Evolutionary conservation across 1,284 basidiomycete genomes (phyloP), one percentile per base, ranked within the genome.

Genomic region (Crucibulum parvulum): DNA sequence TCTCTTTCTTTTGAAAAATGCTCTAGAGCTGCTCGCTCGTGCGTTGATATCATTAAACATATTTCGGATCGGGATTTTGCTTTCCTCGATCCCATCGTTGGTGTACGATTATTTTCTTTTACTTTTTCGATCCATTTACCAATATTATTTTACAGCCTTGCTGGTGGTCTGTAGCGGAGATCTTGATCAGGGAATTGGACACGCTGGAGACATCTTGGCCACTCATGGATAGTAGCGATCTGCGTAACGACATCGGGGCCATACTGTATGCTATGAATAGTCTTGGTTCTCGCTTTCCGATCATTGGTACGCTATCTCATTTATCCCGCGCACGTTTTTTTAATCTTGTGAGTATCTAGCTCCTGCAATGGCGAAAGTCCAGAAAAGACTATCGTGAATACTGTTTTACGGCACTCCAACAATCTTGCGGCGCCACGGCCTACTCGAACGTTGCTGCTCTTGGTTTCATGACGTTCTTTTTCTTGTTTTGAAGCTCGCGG

Each of bases 41-140:
- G 84, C 62, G 81, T 86, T 50, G 77, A 81, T 47, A 76, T 91
- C 66, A 82, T 87, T 66, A 87, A 87, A 68, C 83, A 85, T 61
- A 78, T 91, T 58, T 72, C 80, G 34, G 88, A 91, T 39, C 73
- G 82, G 66, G 89, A 91, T 68, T 89, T 84, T 61, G 81, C 84
- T 45, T 89, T 85, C 71, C 80, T 92, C 37, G 90, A 92, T 75
- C 91, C 91, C 24, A 84, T 91, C 63, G 80, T 92, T 62, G 89
- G 87, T 59, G 90, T 92, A 77, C 13, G 7, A 34, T 57, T 57
- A 55, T 35, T 37, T 37, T 15, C 35, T 54, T 4, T 41, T 55
- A 57, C 24, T 62, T 62, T 54, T 37, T 60, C 55, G 46, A 7
- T 51, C 16, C 37, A 51, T 61, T 52, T 54, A 24, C 24, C 24